A percentile compares a stretch with the other conserved stretches of the same genome.
Evolutionary conservation across 495 filamentous ascomycete species (phyloP).

Genomic region (Aspergillus sparsus): DNA sequence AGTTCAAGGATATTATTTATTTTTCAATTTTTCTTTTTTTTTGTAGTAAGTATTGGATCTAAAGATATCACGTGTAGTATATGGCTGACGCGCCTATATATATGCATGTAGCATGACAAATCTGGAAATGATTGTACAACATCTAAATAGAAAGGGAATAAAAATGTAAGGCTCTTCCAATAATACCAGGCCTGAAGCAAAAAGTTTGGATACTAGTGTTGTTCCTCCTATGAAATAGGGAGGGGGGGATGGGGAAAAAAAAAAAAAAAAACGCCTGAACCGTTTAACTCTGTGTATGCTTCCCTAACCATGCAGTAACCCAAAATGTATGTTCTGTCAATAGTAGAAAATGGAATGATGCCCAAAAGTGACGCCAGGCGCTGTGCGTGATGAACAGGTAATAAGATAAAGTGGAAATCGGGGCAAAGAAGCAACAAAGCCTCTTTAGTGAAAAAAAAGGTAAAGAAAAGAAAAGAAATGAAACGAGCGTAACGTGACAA

Average conservation of each 20-base stretch:
- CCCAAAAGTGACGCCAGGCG: slow-evolving; percentile 21
- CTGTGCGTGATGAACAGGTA: slow-evolving; percentile 27
- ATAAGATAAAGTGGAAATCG: slow-evolving; percentile 4
- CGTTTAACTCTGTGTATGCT: slow-evolving; percentile 13
- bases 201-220: neutral
- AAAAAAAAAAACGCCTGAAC: slow-evolving; percentile 15
- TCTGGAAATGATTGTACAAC: slow-evolving; percentile 1
- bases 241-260: neutral
- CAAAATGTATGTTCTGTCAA: slow-evolving; percentile 15
- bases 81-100: neutral
- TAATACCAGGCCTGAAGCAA: neutral
- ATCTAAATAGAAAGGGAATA: neutral
- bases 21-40: no score
- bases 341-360: slow-evolving; percentile 4
- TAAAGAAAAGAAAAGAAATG: slow-evolving; percentile 14
- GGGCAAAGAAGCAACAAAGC: slow-evolving; percentile 10
- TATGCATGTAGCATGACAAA: slow-evolving; percentile 4
- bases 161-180: neutral
- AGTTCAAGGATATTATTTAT: no score
- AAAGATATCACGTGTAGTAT: no score
- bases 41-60: no score
- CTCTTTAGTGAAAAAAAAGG: slow-evolving; percentile 7
- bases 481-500: neutral
- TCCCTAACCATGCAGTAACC: slow-evolving; percentile 14
- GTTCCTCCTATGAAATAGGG: neutral